Percentiles rank a stretch among this genome's conserved stretches.
These are phyloP conservation scores for Pichia rugopelliculosa DNA, from an alignment of 805 yeast genomes.

Conservation along the genomic window DNA sequence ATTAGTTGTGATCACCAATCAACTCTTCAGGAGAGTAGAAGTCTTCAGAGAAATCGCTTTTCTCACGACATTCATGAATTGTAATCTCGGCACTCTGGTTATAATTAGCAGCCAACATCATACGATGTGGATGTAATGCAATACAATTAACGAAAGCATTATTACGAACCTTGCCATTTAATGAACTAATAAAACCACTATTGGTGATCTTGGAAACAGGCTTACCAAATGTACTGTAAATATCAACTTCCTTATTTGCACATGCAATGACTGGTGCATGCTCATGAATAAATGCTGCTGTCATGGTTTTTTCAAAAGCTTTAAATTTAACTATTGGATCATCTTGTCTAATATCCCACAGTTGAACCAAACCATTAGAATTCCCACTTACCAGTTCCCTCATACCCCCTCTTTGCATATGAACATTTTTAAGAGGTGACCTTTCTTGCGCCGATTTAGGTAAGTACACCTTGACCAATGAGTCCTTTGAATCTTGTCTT, in stretches of 20 bases:
- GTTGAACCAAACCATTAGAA: slow-evolving; percentile 69
- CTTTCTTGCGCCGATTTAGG: slow-evolving; percentile 25
- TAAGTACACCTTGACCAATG: slow-evolving; percentile 80
- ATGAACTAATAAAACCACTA: slow-evolving; percentile 32
- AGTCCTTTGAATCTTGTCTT: slow-evolving; percentile 73
- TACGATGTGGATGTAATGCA: slow-evolving; percentile 86
- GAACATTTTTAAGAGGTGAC: slow-evolving; percentile 56
- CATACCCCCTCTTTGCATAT: slow-evolving; percentile 95
- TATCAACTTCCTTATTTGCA: slow-evolving; percentile 68
- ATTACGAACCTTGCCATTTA: slow-evolving; percentile 38
- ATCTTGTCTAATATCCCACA: slow-evolving; percentile 83
- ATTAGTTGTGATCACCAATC: slow-evolving; percentile 7
- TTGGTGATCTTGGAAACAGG: slow-evolving; percentile 47
- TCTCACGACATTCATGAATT: slow-evolving; percentile 47
- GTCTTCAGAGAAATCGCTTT: slow-evolving; percentile 13
- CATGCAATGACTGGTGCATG: slow-evolving; percentile 94
- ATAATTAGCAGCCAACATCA: slow-evolving; percentile 85
- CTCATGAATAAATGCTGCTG: slow-evolving; percentile 80
- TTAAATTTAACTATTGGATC: slow-evolving; percentile 63
- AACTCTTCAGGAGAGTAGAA: slow-evolving; percentile 11
- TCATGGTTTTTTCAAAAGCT: slow-evolving; percentile 44
- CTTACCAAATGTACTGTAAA: slow-evolving; percentile 85
- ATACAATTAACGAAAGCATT: slow-evolving; percentile 55
- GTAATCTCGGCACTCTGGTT: slow-evolving; percentile 68
- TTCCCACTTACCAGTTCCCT: slow-evolving; percentile 84